These are phyloP conservation scores for Ilyonectria sp. DNA, from an alignment of 2,329 filamentous ascomycete genomes.

Conservation along the genomic window DNA sequence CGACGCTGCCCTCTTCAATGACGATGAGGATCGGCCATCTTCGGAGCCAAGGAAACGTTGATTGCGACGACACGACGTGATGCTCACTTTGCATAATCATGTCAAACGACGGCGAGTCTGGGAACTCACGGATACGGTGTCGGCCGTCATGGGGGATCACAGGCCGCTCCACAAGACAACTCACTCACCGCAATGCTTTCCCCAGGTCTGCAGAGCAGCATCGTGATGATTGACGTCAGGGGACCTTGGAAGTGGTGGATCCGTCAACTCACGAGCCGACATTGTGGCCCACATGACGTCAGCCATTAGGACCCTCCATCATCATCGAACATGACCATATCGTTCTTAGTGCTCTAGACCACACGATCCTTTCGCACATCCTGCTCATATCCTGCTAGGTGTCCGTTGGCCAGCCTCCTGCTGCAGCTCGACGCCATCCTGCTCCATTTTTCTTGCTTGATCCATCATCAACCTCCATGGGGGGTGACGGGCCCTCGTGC, in stretches of 20 bases:
- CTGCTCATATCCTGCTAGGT: slow-evolving; percentile 19
- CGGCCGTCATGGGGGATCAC: neutral
- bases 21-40: neutral
- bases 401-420: slow-evolving; percentile 15
- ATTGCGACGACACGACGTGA: neutral
- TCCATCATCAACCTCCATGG: slow-evolving; percentile 17
- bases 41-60: neutral
- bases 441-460: slow-evolving; percentile 33
- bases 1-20: neutral
- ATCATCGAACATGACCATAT: slow-evolving; percentile 11
- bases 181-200: slow-evolving; percentile 15
- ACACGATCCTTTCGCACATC: slow-evolving; percentile 12
- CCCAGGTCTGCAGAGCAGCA: slow-evolving; percentile 1
- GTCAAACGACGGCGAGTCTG: neutral
- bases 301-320: slow-evolving; percentile 43
- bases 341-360: neutral
- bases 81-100: neutral
- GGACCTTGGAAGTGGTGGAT: slow-evolving; percentile 26
- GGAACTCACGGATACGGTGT: neutral
- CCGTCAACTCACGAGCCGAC: slow-evolving; percentile 24
- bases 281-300: slow-evolving; percentile 43
- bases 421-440: slow-evolving; percentile 46
- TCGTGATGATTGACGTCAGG: slow-evolving; percentile 44
- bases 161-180: slow-evolving; percentile 6
- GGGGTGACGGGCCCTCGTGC: slow-evolving; percentile 32